Conservation (phyloP, 306 rosid genomes). For the Erythrophleum fordii region DNA sequence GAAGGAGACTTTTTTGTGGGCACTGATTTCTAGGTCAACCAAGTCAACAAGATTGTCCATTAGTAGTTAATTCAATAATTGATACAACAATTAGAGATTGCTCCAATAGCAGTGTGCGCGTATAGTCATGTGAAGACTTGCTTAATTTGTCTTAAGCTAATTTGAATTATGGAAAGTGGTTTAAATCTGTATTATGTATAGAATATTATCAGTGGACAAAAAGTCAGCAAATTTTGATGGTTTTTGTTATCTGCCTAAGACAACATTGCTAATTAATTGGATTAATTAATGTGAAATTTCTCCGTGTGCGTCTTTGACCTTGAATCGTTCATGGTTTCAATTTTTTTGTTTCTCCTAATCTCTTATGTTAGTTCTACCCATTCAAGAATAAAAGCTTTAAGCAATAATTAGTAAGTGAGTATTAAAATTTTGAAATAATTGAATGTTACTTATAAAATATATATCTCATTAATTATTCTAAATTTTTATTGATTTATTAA, state of each 20-base stretch:
- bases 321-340: background rate
- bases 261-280: background rate
- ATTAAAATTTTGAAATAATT: too few relatives aligned
- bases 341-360: background rate
- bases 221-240: background rate
- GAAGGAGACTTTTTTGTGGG: constrained; percentile 35
- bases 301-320: background rate
- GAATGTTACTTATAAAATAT: too few relatives aligned
- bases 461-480: too few relatives aligned
- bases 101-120: background rate
- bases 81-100: background rate
- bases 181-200: background rate
- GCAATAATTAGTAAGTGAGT: background rate
- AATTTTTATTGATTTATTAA: too few relatives aligned
- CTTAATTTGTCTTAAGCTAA: too few relatives aligned
- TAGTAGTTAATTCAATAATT: background rate
- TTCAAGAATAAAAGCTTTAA: background rate
- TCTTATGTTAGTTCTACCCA: background rate
- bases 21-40: constrained; percentile 54
- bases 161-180: background rate
- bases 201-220: background rate
- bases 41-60: constrained; percentile 40
- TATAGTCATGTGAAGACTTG: constrained; percentile 1
- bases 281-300: background rate
- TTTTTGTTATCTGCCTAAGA: background rate